Base-by-base conservation (phyloP, 768 basidiomycete genomes). In the Tricholoma terreum region DNA sequence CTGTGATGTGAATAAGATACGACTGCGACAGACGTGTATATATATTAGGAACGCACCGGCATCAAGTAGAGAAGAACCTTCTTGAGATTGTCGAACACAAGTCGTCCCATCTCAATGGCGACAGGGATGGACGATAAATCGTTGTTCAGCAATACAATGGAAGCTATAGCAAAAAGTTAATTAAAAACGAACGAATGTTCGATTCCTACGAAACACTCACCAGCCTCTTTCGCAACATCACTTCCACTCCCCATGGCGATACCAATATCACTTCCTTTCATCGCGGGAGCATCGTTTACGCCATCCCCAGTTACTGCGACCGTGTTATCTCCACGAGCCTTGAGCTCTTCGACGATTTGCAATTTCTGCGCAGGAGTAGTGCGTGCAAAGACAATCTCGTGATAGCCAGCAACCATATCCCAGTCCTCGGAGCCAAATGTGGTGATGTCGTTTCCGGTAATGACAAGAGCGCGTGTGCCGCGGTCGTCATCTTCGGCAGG, bases 251-350 rank as follows among this genome's bases (percentile, higher is more conserved):
- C 84, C 75, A 85, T 81, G 0, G 82, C 84, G 36, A 86, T 79
- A 54, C 85, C 85, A 50, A 84, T 80, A 61, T 89, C 79, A 1
- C 84, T 83, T 27, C 80, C 80, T 58, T 82, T 83, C 53, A 85
- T 70, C 2, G 84, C 79, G 0, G 84, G 80, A 0, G 80, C 80
- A 62, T 85, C 83, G 59, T 85, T 85, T 0, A 84, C 83, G 27
- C 85, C 86, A 65, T 88, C 86, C 2, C 86, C 86, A 4, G 85
- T 87, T 57, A 86, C 84, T 1, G 82, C 84, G 5, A 85, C 84
- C 1, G 81, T 77, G 60, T 78, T 77, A 49, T 49, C 46, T 2
- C 77, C 80, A 3, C 77, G 69, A 8, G 67, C 68, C 65, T 86
- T 82, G 60, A 85, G 77, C 34, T 78, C 76, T 55, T 82, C 80